Conservation (phyloP, 768 basidiomycete genomes). For the Lactarius hatsudake region DNA sequence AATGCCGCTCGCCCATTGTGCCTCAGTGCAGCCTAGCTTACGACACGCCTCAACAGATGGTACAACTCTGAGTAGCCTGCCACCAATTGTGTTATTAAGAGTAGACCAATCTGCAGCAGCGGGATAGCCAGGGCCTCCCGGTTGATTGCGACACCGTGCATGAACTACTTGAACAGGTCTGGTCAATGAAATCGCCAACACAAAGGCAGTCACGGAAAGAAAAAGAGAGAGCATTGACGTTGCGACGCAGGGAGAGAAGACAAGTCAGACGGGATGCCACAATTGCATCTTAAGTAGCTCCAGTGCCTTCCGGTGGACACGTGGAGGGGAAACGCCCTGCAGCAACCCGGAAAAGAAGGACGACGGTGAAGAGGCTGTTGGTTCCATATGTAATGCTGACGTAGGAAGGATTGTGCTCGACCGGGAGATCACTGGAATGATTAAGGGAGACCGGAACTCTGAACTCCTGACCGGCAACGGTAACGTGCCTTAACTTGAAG, state of each 20-base stretch:
- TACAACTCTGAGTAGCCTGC: conserved; percentile 17
- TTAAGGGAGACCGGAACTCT: background rate
- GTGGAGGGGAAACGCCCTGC: background rate
- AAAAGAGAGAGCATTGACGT: background rate
- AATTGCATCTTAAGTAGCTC: background rate
- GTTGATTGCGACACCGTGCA: conserved; percentile 25
- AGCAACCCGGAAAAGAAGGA: background rate
- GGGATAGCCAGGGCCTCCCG: conserved; percentile 23
- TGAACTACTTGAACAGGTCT: background rate
- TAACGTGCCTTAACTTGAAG: background rate
- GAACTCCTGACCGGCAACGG: background rate
- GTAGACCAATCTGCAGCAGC: conserved; percentile 14
- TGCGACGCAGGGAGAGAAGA: background rate
- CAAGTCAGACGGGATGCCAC: background rate
- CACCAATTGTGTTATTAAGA: conserved; percentile 18
- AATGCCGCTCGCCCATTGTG: conserved; percentile 22
- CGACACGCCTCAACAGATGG: conserved; percentile 21
- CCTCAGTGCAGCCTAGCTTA: conserved; percentile 17
- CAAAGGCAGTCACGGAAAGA: background rate
- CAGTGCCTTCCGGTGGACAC: background rate
- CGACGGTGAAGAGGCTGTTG: background rate
- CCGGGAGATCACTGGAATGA: background rate
- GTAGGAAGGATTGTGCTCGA: background rate
- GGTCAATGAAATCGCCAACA: background rate
- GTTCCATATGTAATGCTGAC: background rate